These are phyloP conservation scores for Leishmania martiniquensis DNA, from an alignment of 208 protist species.

Conservation along the genomic window DNA sequence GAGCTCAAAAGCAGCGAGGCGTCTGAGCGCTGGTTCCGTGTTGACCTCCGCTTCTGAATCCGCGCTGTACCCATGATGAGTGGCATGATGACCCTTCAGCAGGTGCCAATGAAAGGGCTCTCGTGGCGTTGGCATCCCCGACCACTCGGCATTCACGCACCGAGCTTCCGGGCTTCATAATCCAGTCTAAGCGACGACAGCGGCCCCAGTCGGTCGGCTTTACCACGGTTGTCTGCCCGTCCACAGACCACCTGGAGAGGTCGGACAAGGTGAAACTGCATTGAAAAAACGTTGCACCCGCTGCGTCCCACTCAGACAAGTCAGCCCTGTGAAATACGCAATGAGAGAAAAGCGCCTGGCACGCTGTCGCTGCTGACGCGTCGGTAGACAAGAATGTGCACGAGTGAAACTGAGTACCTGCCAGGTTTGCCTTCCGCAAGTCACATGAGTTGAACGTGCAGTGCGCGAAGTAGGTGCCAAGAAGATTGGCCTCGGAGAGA, in stretches of 20 bases:
- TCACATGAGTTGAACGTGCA: slow-evolving; percentile 70
- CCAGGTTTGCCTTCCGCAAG: slow-evolving; percentile 38
- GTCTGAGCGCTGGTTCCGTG: neutral
- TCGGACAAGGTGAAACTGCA: slow-evolving; percentile 81
- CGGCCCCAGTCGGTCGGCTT: slow-evolving; percentile 64
- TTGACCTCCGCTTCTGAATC: neutral
- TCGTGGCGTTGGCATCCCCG: slow-evolving; percentile 11
- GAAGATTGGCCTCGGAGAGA: slow-evolving; percentile 37
- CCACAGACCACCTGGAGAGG: slow-evolving; percentile 65
- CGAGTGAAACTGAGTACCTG: slow-evolving; percentile 70
- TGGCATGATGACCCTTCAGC: slow-evolving; percentile 21
- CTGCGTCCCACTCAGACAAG: slow-evolving; percentile 65
- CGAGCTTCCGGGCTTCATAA: slow-evolving; percentile 15
- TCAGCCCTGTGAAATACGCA: slow-evolving; percentile 72
- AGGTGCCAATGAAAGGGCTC: slow-evolving; percentile 21
- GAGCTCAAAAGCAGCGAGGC: neutral
- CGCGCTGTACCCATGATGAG: neutral
- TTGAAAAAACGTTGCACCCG: slow-evolving; percentile 74
- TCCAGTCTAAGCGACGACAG: slow-evolving; percentile 66
- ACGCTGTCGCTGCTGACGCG: slow-evolving; percentile 34
- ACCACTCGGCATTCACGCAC: slow-evolving; percentile 49
- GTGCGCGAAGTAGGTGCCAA: slow-evolving; percentile 45
- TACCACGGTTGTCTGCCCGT: slow-evolving; percentile 69
- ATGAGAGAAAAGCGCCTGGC: slow-evolving; percentile 64
- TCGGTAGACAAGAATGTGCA: slow-evolving; percentile 75